phyloP scores from a whole-genome alignment of 164 flowering plant genomes.

The Saururus chinensis region DNA sequence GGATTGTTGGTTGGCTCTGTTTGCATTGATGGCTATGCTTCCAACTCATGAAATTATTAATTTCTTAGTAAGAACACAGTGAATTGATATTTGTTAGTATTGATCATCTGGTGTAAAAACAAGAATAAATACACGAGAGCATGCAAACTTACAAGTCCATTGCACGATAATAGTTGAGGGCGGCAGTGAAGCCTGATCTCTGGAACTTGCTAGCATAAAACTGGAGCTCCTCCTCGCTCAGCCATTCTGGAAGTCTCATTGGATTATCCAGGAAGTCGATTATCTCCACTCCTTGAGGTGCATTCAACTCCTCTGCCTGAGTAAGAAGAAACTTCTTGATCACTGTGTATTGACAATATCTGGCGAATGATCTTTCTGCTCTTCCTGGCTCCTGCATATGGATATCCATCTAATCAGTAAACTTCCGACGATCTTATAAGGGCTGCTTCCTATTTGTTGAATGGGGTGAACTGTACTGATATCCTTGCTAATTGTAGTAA shows the following conservation, averaged over 20 bases:
- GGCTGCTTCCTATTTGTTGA: no score
- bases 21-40: no score
- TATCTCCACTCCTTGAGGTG: conserved; percentile 45
- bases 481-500: no score
- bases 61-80: no score
- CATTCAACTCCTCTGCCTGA: conserved; percentile 20
- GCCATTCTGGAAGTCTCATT: conserved; percentile 33
- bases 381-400: conserved; percentile 34
- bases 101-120: neutral
- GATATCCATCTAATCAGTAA: neutral
- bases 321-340: conserved; percentile 37
- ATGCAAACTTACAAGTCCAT: conserved; percentile 32
- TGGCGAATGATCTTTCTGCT: conserved; percentile 42
- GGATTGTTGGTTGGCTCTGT: no score
- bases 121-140: no score
- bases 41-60: no score
- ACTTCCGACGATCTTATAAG: no score
- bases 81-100: no score
- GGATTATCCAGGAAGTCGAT: conserved; percentile 31
- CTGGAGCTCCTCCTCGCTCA: conserved; percentile 39
- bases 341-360: conserved; percentile 28
- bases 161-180: conserved; percentile 45
- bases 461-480: no score
- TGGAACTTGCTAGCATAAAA: conserved; percentile 35
- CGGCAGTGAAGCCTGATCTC: conserved; percentile 42